Conservation (phyloP, 768 basidiomycete genomes). For the Kwoniella botswanensis region DNA sequence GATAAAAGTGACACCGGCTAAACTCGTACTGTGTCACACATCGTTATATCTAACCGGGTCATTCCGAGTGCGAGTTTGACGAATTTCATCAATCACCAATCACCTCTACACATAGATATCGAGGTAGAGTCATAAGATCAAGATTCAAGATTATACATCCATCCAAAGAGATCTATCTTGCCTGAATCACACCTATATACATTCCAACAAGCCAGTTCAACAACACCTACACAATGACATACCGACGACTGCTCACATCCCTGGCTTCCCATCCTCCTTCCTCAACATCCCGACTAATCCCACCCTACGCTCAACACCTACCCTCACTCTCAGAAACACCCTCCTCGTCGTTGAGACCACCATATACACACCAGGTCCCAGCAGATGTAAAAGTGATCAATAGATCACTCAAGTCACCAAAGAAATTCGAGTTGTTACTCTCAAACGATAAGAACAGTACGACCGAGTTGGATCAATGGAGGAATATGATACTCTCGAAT, state of each 20-base stretch:
- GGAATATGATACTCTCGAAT: not conserved
- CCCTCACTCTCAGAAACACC: not conserved
- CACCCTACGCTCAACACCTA: slow-evolving; percentile 21
- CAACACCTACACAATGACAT: slow-evolving; percentile 11
- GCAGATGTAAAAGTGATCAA: not conserved
- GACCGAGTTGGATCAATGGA: slow-evolving; percentile 10
- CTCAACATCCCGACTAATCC: slow-evolving; percentile 9
- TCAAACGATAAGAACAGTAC: not conserved
- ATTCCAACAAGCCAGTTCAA: not conserved
- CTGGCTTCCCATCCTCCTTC: slow-evolving; percentile 18
- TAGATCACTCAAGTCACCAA: slow-evolving; percentile 16
- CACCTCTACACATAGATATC: not conserved
- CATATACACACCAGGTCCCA: slow-evolving; percentile 15
- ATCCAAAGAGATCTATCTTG: not conserved
- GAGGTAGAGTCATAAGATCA: not conserved
- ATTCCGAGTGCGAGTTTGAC: not conserved
- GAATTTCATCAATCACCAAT: too few species aligned
- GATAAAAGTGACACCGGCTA: not conserved
- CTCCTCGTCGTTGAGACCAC: slow-evolving; percentile 18
- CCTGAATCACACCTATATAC: not conserved
- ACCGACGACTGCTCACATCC: slow-evolving; percentile 22
- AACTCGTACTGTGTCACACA: not conserved
- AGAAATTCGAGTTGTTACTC: slow-evolving; percentile 15
- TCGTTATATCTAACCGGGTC: not conserved
- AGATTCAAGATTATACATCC: not conserved